These are phyloP conservation scores for Ilex aquifolium DNA, from an alignment of 257 asterid species.

Conservation along the genomic window DNA sequence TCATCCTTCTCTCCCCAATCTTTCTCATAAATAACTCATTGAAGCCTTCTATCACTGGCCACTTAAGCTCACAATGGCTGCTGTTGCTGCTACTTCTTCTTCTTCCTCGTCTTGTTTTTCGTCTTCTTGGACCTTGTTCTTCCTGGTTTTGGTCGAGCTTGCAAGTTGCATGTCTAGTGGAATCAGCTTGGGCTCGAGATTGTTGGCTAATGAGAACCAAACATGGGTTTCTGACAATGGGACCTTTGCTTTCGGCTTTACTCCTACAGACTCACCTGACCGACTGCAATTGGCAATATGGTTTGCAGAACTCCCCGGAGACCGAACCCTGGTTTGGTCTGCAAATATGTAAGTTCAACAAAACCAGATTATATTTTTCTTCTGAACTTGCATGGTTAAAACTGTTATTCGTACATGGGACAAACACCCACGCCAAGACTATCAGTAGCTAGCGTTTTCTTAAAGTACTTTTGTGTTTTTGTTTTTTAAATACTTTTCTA, in stretches of 20 bases:
- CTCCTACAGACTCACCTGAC: constrained; percentile 27
- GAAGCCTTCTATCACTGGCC: not conserved
- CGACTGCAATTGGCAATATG: constrained; percentile 61
- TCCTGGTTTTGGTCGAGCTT: constrained; percentile 19
- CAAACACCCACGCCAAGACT: not conserved
- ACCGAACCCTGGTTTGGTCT: constrained; percentile 75
- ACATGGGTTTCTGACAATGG: constrained; percentile 82
- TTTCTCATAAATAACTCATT: constrained; percentile 25
- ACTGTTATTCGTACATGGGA: not conserved
- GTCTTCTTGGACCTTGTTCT: constrained; percentile 16
- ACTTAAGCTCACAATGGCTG: not conserved
- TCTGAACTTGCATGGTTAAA: not conserved
- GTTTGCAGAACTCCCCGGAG: constrained; percentile 75
- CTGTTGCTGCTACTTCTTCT: not conserved
- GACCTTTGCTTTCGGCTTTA: constrained; percentile 76
- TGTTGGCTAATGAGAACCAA: constrained; percentile 43
- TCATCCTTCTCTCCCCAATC: constrained; percentile 12
- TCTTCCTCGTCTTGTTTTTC: not conserved
- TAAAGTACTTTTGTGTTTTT: not conserved
- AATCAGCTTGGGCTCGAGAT: constrained; percentile 50
- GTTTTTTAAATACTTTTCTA: too few relatives aligned
- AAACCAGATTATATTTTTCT: not conserved
- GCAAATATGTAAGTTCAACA: constrained; percentile 49
- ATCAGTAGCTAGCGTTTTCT: not conserved
- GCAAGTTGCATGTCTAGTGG: constrained; percentile 28